These are phyloP conservation scores for Trichoderma breve DNA, from an alignment of 2,329 filamentous ascomycete genomes.

Conservation along the genomic window DNA sequence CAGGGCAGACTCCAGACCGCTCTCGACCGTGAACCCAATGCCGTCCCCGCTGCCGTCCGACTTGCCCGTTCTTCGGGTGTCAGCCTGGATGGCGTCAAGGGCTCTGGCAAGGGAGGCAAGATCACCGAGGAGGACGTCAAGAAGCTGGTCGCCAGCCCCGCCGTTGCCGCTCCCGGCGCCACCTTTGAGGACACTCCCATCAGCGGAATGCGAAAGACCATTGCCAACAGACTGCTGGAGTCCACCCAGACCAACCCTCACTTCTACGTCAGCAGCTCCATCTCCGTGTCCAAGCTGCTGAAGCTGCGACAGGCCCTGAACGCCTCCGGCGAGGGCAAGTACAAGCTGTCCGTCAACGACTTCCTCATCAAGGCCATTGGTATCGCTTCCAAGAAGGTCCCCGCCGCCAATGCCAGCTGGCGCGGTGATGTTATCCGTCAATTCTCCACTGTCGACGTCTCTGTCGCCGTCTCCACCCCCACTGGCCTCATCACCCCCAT, in stretches of 20 bases:
- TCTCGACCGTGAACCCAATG: slow-evolving; percentile 77
- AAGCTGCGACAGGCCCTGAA: slow-evolving; percentile 96
- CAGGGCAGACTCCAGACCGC: slow-evolving; percentile 77
- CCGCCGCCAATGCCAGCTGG: slow-evolving; percentile 95
- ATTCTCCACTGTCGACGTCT: slow-evolving; percentile 90
- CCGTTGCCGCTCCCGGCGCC: slow-evolving; percentile 56
- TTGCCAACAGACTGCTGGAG: slow-evolving; percentile 83
- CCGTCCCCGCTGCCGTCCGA: slow-evolving; percentile 71
- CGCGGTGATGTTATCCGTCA: slow-evolving; percentile 86
- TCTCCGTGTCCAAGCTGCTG: slow-evolving; percentile 92
- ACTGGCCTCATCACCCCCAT: slow-evolving; percentile 96
- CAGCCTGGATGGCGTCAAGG: slow-evolving; percentile 75
- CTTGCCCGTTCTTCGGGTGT: slow-evolving; percentile 84
- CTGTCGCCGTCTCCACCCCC: slow-evolving; percentile 91
- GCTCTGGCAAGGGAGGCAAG: slow-evolving; percentile 78
- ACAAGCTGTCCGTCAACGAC: slow-evolving; percentile 99
- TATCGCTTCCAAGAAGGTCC: slow-evolving; percentile 87
- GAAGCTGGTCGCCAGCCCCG: slow-evolving; percentile 64
- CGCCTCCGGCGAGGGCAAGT: slow-evolving; percentile 81
- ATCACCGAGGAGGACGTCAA: slow-evolving; percentile 93
- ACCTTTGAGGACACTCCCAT: slow-evolving; percentile 81
- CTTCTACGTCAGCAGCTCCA: slow-evolving; percentile 89
- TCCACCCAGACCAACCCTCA: slow-evolving; percentile 93
- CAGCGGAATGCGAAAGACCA: slow-evolving; percentile 95
- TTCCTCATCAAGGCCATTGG: slow-evolving; percentile 97